These are phyloP conservation scores for Senecio squalidus DNA, from an alignment of 140 eudicot species.

Conservation along the genomic window DNA sequence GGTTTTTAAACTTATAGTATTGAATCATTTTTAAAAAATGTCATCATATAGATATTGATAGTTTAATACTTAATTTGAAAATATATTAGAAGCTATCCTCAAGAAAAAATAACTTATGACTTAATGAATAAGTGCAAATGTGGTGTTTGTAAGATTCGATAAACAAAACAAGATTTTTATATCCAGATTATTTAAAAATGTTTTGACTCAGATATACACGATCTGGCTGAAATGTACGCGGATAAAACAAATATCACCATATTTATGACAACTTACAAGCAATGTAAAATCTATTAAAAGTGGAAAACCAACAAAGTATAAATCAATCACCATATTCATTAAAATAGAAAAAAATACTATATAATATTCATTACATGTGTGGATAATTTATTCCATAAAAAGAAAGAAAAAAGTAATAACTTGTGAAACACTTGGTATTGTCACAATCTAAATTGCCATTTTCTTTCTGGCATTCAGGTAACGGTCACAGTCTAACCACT, in stretches of 20 bases:
- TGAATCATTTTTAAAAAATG: no score
- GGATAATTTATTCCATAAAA: constrained; percentile 14
- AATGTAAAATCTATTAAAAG: background rate
- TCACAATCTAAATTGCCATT: constrained; percentile 26
- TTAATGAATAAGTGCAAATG: no score
- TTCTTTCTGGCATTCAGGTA: constrained; percentile 21
- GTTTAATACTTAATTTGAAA: no score
- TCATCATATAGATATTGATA: no score
- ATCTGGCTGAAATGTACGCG: no score
- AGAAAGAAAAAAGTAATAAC: background rate
- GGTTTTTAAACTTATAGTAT: no score
- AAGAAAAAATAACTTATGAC: no score
- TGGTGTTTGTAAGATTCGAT: no score
- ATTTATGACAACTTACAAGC: background rate
- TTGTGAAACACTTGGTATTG: constrained; percentile 22
- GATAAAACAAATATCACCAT: background rate
- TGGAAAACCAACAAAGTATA: background rate
- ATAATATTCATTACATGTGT: constrained; percentile 28
- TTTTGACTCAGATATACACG: no score
- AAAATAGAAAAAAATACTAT: background rate
- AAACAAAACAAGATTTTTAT: no score
- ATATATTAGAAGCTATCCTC: no score
- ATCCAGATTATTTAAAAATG: no score
- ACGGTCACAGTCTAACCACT: constrained; percentile 13
- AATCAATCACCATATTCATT: constrained; percentile 17